Percentiles rank a stretch among this genome's conserved stretches.
Conservation (phyloP, 495 filamentous ascomycete genomes). For the Penicillium fimorum region DNA sequence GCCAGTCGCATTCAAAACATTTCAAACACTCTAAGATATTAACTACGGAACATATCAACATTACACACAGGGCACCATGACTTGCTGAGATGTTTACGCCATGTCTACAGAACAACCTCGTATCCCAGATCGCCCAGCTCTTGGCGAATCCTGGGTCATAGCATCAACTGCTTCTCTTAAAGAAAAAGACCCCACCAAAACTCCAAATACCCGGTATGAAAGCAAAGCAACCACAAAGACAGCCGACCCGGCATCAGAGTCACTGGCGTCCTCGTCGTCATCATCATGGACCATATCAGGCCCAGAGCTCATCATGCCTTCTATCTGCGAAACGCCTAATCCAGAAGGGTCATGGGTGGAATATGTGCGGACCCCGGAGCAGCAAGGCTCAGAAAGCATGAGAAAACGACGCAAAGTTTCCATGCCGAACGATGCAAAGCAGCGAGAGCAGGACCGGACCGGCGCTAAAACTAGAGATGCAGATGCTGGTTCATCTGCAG, state of each 20-base stretch:
- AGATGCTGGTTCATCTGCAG: constrained; percentile 15
- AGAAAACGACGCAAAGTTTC: constrained; percentile 33
- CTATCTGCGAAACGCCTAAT: constrained; percentile 39
- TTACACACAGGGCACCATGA: neutral
- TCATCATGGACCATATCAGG: constrained; percentile 34
- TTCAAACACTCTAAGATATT: neutral
- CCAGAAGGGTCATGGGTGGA: constrained; percentile 41
- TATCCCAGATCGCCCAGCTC: constrained; percentile 25
- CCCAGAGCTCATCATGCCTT: constrained; percentile 49
- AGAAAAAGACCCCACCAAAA: constrained; percentile 6
- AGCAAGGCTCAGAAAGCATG: constrained; percentile 14
- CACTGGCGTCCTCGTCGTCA: constrained; percentile 29
- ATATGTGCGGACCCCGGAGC: constrained; percentile 20
- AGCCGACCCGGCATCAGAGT: constrained; percentile 21
- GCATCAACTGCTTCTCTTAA: constrained; percentile 24
- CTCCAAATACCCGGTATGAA: constrained; percentile 8
- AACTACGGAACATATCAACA: neutral
- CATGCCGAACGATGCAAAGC: neutral
- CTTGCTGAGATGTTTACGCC: constrained; percentile 17
- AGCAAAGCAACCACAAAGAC: constrained; percentile 11
- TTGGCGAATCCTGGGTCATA: constrained; percentile 45
- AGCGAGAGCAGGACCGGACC: neutral
- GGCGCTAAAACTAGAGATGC: neutral
- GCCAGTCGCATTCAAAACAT: constrained; percentile 9
- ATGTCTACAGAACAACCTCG: constrained; percentile 31